These are phyloP conservation scores for Astrothelium subdiscretum DNA, from an alignment of 495 filamentous ascomycete genomes.

Conservation along the genomic window DNA sequence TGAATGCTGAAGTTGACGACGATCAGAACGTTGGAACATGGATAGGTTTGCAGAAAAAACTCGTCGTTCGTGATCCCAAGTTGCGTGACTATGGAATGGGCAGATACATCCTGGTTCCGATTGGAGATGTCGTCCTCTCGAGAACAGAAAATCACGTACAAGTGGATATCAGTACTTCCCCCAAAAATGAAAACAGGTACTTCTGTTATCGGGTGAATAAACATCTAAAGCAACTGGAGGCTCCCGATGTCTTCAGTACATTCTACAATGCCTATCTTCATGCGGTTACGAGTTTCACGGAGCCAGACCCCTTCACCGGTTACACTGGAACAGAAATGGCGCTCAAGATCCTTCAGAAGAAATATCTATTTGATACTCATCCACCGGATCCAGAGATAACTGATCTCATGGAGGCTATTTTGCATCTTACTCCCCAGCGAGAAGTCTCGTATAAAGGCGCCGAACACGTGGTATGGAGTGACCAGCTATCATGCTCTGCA, in stretches of 20 bases:
- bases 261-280: conserved; percentile 42
- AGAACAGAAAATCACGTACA: background rate
- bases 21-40: conserved; percentile 40
- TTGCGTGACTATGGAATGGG: background rate
- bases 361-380: conserved; percentile 11
- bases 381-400: background rate
- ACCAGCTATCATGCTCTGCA: conserved; percentile 31
- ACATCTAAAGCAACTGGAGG: conserved; percentile 38
- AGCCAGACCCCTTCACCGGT: conserved; percentile 45
- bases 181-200: conserved; percentile 23
- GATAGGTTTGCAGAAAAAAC: conserved; percentile 40
- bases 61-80: conserved; percentile 31
- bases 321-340: conserved; percentile 53
- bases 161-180: background rate
- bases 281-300: conserved; percentile 46
- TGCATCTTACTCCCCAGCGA: conserved; percentile 38
- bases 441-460: conserved; percentile 41
- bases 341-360: conserved; percentile 36
- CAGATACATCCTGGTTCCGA: background rate
- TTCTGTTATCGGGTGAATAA: conserved; percentile 37
- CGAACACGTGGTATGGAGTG: conserved; percentile 44
- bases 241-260: conserved; percentile 34
- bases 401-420: conserved; percentile 22
- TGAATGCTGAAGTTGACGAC: conserved; percentile 42
- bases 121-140: background rate